Base-by-base conservation (phyloP, 108 stramenopile species). In the Poteriospumella lacustris region DNA sequence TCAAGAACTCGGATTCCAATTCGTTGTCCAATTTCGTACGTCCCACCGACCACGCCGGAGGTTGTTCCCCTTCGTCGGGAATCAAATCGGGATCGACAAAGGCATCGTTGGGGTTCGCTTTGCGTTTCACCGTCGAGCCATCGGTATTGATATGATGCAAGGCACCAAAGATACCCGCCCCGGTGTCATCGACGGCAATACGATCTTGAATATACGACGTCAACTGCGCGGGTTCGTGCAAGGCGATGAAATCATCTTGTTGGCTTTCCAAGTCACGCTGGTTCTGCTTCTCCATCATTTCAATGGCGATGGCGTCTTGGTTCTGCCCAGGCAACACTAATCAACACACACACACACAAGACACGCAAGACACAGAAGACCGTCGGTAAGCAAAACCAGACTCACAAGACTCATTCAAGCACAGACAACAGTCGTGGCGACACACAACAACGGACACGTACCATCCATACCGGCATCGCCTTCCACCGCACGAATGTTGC, bases 101-200 rank as follows among this genome's bases (percentile, higher is more conserved):
- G 59, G 19, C 0, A 72, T 80, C 40, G 75, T 59, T 34, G 29
- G 28, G 19, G 68, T 0, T 1, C 41, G 28, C 28, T n/a, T 59
- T 58, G 38, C 2, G 0, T 58, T 2, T 0, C 29, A 0, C 56
- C 39, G 29, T 38, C 1, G 19, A n/a, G 0, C 24, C 60, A 64
- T 64, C 5, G 3, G 31, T 64, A 36, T 82, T 67, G 42, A 83
- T 43, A 79, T 85, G 84, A 79, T 78, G 64, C 1, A 85, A 40
- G 0, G 84, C 84, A 28, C 84, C 84, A 56, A 85, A 85, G n/a
- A 85, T 79, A 1, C 84, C 84, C n/a, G 84, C 82, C 15, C 84
- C 84, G 40, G 80, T 77, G 75, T 85, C 84, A 15, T 83, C 82
- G 43, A 26, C 33, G 36, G 3, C 24, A 5, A 73, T 42, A 12